These are phyloP conservation scores for Wakefieldia striispora DNA, from an alignment of 768 basidiomycete genomes.

Conservation along the genomic window DNA sequence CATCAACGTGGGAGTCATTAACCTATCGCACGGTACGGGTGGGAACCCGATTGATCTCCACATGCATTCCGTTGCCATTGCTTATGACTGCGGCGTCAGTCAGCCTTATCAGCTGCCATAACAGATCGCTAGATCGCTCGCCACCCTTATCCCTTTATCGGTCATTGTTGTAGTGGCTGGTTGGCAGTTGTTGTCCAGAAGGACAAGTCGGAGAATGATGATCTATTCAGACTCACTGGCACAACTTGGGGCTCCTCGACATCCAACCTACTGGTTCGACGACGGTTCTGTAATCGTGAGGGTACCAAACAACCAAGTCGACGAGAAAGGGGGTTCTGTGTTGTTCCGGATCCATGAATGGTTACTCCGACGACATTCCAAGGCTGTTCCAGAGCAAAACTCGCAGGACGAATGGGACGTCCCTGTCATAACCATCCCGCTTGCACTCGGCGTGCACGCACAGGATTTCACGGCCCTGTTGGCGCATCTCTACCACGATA, in stretches of 20 bases:
- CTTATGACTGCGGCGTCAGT: no score
- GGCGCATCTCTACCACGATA: conserved; percentile 66
- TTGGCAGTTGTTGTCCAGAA: conserved; percentile 5
- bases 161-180: conserved; percentile 3
- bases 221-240: not conserved
- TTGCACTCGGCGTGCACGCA: conserved; percentile 35
- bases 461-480: conserved; percentile 56
- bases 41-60: no score
- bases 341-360: conserved; percentile 58
- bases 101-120: not conserved
- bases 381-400: conserved; percentile 3
- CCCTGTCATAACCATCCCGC: conserved; percentile 34
- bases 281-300: conserved; percentile 60
- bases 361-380: conserved; percentile 53
- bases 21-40: no score
- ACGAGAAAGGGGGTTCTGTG: conserved; percentile 11
- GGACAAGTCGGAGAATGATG: not conserved
- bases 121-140: conserved; percentile 7
- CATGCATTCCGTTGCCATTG: no score
- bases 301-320: conserved; percentile 29
- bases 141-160: conserved; percentile 7
- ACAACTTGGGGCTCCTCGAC: conserved; percentile 21
- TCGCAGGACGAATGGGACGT: conserved; percentile 2
- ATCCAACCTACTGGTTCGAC: conserved; percentile 62
- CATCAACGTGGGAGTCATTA: no score